phyloP scores from a whole-genome alignment of 2,329 filamentous ascomycete species.

The Botrytis fabae region DNA sequence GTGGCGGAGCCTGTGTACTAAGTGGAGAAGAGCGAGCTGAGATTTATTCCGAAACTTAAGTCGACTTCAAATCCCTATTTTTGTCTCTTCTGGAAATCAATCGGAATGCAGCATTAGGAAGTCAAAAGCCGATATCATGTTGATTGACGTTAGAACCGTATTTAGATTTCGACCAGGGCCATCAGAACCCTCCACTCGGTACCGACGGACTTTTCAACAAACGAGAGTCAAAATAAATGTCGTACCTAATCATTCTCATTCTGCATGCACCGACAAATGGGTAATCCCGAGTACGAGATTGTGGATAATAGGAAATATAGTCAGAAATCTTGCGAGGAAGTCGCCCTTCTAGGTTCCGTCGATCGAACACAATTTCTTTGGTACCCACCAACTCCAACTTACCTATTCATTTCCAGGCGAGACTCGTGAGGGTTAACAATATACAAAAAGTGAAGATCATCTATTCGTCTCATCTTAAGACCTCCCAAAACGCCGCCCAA shows the following conservation, averaged over 20 bases:
- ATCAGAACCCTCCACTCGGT: background rate
- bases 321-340: background rate
- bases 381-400: background rate
- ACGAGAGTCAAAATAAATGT: background rate
- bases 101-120: too few relatives aligned
- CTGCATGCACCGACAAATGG: background rate
- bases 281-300: background rate
- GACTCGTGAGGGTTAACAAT: background rate
- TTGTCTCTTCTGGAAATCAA: background rate
- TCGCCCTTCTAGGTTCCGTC: background rate
- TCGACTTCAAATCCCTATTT: background rate
- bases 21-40: background rate
- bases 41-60: background rate
- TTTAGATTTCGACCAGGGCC: background rate
- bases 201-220: background rate
- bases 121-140: background rate
- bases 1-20: background rate
- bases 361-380: background rate
- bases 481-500: conserved; percentile 18
- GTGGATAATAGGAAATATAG: background rate
- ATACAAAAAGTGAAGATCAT: conserved; percentile 25
- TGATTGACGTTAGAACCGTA: background rate
- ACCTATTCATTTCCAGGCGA: background rate
- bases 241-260: conserved; percentile 1
- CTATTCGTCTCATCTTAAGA: conserved; percentile 24